A percentile compares a stretch with the other conserved stretches of the same genome.
These are phyloP conservation scores for Allium cepa DNA, from an alignment of 106 monocot species.

Conservation along the genomic window DNA sequence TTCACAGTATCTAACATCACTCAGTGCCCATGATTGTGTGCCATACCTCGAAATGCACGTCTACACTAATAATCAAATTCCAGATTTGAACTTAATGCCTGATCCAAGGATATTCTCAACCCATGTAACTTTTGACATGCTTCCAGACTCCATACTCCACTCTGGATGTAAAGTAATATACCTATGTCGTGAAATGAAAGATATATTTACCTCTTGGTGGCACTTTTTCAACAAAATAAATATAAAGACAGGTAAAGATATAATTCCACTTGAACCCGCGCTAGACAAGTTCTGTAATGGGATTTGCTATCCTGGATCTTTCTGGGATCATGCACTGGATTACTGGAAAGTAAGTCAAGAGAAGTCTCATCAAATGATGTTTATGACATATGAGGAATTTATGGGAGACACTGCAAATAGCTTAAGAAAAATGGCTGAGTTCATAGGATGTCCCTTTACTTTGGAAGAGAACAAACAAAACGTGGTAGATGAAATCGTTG, in stretches of 20 bases:
- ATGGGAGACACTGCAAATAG: neutral
- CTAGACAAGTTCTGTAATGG: neutral
- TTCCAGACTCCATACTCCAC: slow-evolving; percentile 2
- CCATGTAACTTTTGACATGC: slow-evolving; percentile 11
- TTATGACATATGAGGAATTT: neutral
- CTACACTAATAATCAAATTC: slow-evolving; percentile 2
- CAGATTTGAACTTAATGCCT: slow-evolving; percentile 2
- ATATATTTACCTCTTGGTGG: slow-evolving; percentile 21
- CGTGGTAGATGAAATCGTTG: neutral
- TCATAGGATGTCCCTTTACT: slow-evolving; percentile 8
- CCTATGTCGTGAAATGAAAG: slow-evolving; percentile 22
- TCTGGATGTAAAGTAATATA: slow-evolving; percentile 22
- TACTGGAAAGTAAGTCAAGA: neutral
- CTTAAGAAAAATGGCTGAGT: neutral
- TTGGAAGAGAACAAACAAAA: slow-evolving; percentile 3
- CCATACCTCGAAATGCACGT: slow-evolving; percentile 7
- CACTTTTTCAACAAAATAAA: slow-evolving; percentile 10
- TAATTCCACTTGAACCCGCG: neutral
- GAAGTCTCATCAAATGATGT: neutral
- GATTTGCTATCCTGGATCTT: neutral
- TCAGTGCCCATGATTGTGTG: slow-evolving; percentile 4
- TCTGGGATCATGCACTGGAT: neutral
- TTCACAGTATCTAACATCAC: too few species aligned
- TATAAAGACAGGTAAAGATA: neutral
- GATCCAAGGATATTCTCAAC: slow-evolving; percentile 17